A percentile compares a stretch with the other conserved stretches of the same genome.
These are phyloP conservation scores for Ailanthus altissimus DNA, from an alignment of 345 rosid genomes.

Conservation along the genomic window DNA sequence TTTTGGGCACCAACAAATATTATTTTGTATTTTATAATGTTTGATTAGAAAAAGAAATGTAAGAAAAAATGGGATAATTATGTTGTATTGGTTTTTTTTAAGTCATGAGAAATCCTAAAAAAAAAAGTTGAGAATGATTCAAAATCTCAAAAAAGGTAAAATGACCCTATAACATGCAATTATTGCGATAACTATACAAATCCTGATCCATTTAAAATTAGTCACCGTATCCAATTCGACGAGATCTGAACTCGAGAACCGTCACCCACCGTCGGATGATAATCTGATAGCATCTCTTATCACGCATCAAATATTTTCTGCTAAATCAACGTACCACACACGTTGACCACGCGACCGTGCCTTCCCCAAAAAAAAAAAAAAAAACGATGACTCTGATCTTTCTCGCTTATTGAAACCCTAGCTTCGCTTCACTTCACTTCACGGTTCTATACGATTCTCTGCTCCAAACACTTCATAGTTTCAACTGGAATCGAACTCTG, in stretches of 20 bases:
- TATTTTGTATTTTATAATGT: too few species aligned
- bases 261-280: neutral
- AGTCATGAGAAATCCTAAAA: neutral
- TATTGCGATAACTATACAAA: neutral
- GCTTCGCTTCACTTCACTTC: conserved; percentile 2
- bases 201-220: neutral
- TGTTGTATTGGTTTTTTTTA: too few species aligned
- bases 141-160: neutral
- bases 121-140: neutral
- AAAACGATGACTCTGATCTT: neutral
- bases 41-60: too few species aligned
- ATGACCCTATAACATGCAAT: neutral
- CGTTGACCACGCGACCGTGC: conserved; percentile 14
- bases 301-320: conserved; percentile 4
- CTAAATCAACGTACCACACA: conserved; percentile 10
- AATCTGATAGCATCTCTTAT: neutral
- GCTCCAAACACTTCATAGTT: conserved; percentile 1
- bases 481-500: conserved; percentile 3
- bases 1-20: too few species aligned
- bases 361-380: neutral
- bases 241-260: neutral
- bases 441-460: neutral
- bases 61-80: too few species aligned
- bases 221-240: neutral
- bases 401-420: conserved; percentile 24